Percentiles rank a stretch among this genome's conserved stretches.
phyloP scores from a whole-genome alignment of 805 yeast genomes.

The Ogataea ramenticola region DNA sequence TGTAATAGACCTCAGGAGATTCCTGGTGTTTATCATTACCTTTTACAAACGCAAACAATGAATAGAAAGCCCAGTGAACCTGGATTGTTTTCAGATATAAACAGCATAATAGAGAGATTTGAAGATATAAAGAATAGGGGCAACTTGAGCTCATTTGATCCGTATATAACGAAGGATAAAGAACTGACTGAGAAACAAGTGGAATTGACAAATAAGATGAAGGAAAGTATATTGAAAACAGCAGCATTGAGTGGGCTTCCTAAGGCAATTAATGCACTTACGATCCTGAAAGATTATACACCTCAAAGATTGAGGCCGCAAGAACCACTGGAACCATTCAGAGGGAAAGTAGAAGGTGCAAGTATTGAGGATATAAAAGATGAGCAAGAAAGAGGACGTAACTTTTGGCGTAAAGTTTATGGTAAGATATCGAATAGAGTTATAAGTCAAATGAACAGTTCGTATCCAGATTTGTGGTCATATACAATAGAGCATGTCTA shows the following conservation, averaged over 20 bases:
- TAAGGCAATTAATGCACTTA: conserved; percentile 72
- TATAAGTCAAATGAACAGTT: conserved; percentile 53
- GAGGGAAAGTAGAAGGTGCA: background rate
- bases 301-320: conserved; percentile 31
- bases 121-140: conserved; percentile 13
- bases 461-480: conserved; percentile 83
- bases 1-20: conserved; percentile 80
- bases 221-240: conserved; percentile 75
- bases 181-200: conserved; percentile 12
- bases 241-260: conserved; percentile 82
- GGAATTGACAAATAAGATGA: conserved; percentile 39
- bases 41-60: conserved; percentile 28
- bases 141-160: conserved; percentile 1
- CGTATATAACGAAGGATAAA: conserved; percentile 32
- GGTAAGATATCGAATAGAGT: conserved; percentile 69
- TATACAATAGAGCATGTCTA: conserved; percentile 69
- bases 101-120: conserved; percentile 19
- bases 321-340: conserved; percentile 3
- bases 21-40: conserved; percentile 67
- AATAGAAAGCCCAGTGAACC: conserved; percentile 10
- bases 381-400: conserved; percentile 40
- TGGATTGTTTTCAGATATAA: background rate
- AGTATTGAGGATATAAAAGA: conserved; percentile 9
- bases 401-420: conserved; percentile 70
- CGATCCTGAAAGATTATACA: conserved; percentile 54